phyloP scores from a whole-genome alignment of 768 basidiomycete genomes.

The Sarcomyxa edulis region DNA sequence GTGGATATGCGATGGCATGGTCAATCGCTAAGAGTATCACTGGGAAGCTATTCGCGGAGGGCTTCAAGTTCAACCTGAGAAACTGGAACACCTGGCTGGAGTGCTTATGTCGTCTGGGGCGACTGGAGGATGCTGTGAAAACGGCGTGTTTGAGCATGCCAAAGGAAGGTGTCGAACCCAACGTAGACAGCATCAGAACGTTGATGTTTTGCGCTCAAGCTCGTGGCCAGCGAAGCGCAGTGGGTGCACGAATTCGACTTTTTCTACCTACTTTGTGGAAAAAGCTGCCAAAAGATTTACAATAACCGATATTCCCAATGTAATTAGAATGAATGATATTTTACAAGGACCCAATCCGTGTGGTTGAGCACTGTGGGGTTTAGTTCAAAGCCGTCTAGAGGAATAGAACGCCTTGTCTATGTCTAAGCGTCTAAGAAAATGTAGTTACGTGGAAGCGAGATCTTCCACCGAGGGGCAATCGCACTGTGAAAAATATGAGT shows the following conservation, averaged over 20 bases:
- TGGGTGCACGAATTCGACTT: conserved; percentile 38
- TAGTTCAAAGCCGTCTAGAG: conserved; percentile 15
- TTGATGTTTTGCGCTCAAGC: conserved; percentile 50
- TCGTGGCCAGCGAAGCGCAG: conserved; percentile 35
- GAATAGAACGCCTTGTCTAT: too few species aligned
- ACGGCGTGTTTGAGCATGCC: conserved; percentile 65
- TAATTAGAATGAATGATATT: conserved; percentile 25
- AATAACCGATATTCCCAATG: conserved; percentile 14
- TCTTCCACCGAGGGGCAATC: conserved; percentile 87
- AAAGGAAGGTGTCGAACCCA: conserved; percentile 39
- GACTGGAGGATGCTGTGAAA: conserved; percentile 62
- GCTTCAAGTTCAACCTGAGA: conserved; percentile 51
- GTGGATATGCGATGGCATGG: conserved; percentile 54
- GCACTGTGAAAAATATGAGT: conserved; percentile 42
- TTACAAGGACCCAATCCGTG: conserved; percentile 26
- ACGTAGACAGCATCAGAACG: conserved; percentile 43
- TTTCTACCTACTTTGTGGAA: conserved; percentile 35
- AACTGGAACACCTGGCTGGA: conserved; percentile 86
- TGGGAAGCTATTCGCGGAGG: conserved; percentile 40
- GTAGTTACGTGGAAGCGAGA: conserved; percentile 34
- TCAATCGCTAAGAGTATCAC: conserved; percentile 51
- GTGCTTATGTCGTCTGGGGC: conserved; percentile 71
- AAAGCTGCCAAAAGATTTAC: conserved; percentile 19
- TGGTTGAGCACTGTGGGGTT: conserved; percentile 63
- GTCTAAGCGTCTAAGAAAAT: conserved; percentile 6